A percentile compares a stretch with the other conserved stretches of the same genome.
Evolutionary conservation across 306 rosid genomes (phyloP).

Genomic region (Luffa aegyptiaca): DNA sequence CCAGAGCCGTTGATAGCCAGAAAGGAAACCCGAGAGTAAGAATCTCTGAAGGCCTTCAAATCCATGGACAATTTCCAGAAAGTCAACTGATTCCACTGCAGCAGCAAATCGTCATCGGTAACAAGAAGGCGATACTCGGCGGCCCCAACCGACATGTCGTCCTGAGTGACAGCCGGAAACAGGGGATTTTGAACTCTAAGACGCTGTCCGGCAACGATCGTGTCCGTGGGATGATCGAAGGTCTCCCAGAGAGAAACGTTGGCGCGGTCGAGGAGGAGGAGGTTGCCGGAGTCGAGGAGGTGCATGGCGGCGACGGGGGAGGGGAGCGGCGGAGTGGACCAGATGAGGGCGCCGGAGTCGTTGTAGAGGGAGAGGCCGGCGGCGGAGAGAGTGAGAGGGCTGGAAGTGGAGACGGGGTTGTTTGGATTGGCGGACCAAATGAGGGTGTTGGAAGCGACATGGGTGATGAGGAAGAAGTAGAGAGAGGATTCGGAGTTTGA

Average conservation of each 20-base stretch:
- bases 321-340: conserved; percentile 62
- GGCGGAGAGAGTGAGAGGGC: conserved; percentile 31
- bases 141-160: conserved; percentile 40
- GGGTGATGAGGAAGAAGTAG: conserved; percentile 57
- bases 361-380: conserved; percentile 39
- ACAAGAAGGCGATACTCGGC: conserved; percentile 35
- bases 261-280: conserved; percentile 41
- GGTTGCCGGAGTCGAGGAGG: conserved; percentile 71
- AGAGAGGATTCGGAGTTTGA: conserved; percentile 27
- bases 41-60: conserved; percentile 22
- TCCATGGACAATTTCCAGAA: conserved; percentile 72
- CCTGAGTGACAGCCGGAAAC: conserved; percentile 24
- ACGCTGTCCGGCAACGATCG: conserved; percentile 57
- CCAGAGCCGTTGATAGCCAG: conserved; percentile 48
- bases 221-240: conserved; percentile 63
- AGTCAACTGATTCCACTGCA: conserved; percentile 58
- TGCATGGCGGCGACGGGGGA: conserved; percentile 36
- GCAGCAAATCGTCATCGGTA: conserved; percentile 41
- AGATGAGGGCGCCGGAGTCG: conserved; percentile 23
- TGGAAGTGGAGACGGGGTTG: conserved; percentile 47
- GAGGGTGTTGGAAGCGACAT: conserved; percentile 41
- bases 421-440: conserved; percentile 73
- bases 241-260: conserved; percentile 80
- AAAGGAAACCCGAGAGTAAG: conserved; percentile 29
- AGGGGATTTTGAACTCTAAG: conserved; percentile 34